These are phyloP conservation scores for Lablab purpureus DNA, from an alignment of 306 rosid species.

Conservation along the genomic window DNA sequence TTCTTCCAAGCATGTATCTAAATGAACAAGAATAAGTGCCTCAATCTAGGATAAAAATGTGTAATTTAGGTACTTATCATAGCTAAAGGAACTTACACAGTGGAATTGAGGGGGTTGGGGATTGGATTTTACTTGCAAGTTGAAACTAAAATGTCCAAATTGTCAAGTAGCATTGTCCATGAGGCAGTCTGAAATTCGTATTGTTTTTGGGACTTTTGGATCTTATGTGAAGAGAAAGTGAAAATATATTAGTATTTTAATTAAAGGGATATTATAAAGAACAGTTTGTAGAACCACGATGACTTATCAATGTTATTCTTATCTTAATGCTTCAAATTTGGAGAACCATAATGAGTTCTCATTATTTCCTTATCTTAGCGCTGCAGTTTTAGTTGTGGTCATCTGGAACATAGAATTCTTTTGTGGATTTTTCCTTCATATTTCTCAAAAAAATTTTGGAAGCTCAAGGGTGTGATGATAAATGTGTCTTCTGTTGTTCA, in stretches of 20 bases:
- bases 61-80: too few relatives aligned
- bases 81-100: conserved; percentile 24
- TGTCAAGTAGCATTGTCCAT: conserved; percentile 4
- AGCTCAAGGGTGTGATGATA: conserved; percentile 23
- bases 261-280: not conserved
- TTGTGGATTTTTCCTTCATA: conserved; percentile 4
- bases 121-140: conserved; percentile 22
- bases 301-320: conserved; percentile 23
- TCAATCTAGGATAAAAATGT: too few relatives aligned
- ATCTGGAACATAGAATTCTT: conserved; percentile 2
- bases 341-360: conserved; percentile 15
- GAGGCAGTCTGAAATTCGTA: conserved; percentile 25
- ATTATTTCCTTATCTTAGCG: conserved; percentile 12
- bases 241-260: not conserved
- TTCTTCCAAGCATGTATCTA: too few relatives aligned
- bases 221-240: not conserved
- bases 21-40: too few relatives aligned
- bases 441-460: conserved; percentile 8
- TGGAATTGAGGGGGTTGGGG: not conserved
- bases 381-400: conserved; percentile 13
- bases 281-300: conserved; percentile 1
- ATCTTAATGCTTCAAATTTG: conserved; percentile 21
- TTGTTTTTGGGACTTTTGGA: conserved; percentile 20
- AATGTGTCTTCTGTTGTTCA: not conserved
- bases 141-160: conserved; percentile 16